Percentiles rank a stretch among this genome's conserved stretches.
Evolutionary conservation across 192 early-diverging fungal genomes (phyloP).

Genomic region (Dissophora globulifera): DNA sequence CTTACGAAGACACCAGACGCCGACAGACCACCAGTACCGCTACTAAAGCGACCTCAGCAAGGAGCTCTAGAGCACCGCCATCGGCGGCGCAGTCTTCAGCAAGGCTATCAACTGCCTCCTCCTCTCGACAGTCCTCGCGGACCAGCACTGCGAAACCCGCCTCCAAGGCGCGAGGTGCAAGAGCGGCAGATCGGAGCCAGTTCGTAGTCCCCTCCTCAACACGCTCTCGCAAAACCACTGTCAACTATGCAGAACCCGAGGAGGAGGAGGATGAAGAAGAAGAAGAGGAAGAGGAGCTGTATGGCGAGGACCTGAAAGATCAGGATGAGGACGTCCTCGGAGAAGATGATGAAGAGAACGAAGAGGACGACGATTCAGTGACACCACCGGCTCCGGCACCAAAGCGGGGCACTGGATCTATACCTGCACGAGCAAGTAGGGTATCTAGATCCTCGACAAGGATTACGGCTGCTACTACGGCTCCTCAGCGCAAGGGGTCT

Average conservation of each 20-base stretch:
- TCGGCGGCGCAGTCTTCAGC: too few species aligned
- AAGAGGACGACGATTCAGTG: conserved; percentile 7
- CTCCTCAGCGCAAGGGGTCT: not conserved
- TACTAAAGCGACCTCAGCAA: not conserved
- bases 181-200: conserved; percentile 13
- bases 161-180: not conserved
- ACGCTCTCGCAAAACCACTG: conserved; percentile 34
- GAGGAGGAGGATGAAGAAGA: conserved; percentile 34
- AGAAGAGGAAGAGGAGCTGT: conserved; percentile 10
- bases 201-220: conserved; percentile 33
- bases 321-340: conserved; percentile 11
- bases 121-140: not conserved
- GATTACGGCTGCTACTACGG: not conserved
- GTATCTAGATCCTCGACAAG: conserved; percentile 4
- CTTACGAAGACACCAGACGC: conserved; percentile 8
- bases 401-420: not conserved
- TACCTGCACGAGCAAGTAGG: conserved; percentile 1
- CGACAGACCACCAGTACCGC: not conserved
- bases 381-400: not conserved
- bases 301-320: conserved; percentile 29
- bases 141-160: not conserved
- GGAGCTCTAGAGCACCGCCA: not conserved
- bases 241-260: conserved; percentile 52
- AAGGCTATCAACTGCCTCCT: not conserved
- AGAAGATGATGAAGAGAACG: conserved; percentile 11